Base-by-base conservation (phyloP, 163 green algal species). In the Smithsoniella earleae region DNA sequence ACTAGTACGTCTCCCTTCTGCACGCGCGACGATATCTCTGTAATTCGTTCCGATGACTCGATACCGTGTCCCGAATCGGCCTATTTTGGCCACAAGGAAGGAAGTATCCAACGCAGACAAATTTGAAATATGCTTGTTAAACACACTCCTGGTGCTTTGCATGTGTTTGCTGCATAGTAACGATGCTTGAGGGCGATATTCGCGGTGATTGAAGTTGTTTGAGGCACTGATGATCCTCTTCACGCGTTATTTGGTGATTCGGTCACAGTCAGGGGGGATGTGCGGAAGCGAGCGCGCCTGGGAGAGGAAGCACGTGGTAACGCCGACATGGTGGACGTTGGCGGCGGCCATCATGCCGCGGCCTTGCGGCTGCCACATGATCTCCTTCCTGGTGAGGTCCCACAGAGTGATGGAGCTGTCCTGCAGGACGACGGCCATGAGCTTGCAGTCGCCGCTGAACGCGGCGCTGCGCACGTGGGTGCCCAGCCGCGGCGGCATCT, bases 361-460 rank as follows among this genome's bases (percentile, higher is more conserved):
- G 30, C 30, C n/a, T 33, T 69, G 58, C 58, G 58, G 58, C 58
- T 69, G 58, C 58, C 58, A 69, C 58, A 69, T 69, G 27, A 69
- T 38, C 58, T 69, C 58, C 20, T 69, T 30, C n/a, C 58, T 30
- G 18, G 31, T 30, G 27, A 69, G 0, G 58, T 69, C 27, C 58
- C 58, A 69, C n/a, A 69, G 20, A 1, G 58, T 69, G n/a, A 69
- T 36, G 0, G 58, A 69, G 58, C 58, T 69, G 58, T 69, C 58
- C 31, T 43, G 34, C 58, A 69, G 58, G 30, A 69, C 58, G n/a
- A 69, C 58, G 30, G 58, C 58, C 58, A 69, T 34, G 25, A 69
- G 31, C 25, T 30, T 43, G 58, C 58, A 69, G 58, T 69, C 58
- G 27, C 58, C 58, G n/a, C n/a, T 38, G 58, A 69, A 69, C 16